phyloP scores from a whole-genome alignment of 225 moss, liverwort and hornwort genomes.

The Bryoerythrophyllum caledonicum region DNA sequence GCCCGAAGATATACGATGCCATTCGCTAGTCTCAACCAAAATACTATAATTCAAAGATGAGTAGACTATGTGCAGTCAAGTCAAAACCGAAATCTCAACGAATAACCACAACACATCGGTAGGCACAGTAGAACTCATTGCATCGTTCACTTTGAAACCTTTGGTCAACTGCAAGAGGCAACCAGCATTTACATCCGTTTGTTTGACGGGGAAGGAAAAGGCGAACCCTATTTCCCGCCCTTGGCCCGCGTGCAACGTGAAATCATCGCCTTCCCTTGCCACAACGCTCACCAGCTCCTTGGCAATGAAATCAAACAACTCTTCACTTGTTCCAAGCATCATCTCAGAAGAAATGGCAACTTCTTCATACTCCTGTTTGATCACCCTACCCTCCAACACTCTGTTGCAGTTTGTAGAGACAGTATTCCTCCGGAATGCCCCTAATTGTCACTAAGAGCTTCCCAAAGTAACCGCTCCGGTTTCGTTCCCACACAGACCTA shows the following conservation, averaged over 20 bases:
- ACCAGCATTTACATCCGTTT: conserved; percentile 64
- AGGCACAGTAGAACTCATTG: conserved; percentile 31
- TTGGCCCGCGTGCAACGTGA: conserved; percentile 39
- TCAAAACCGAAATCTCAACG: neutral
- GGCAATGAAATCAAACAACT: too few relatives aligned
- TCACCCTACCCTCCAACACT: too few relatives aligned
- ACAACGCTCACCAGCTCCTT: conserved; percentile 69
- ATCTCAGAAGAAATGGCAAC: too few relatives aligned
- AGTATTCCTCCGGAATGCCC: too few relatives aligned
- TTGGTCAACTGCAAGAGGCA: conserved; percentile 76
- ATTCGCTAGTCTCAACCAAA: too few relatives aligned
- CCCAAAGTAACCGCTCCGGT: too few relatives aligned
- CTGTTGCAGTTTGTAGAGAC: too few relatives aligned
- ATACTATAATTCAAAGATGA: neutral
- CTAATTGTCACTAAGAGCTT: too few relatives aligned
- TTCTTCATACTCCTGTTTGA: too few relatives aligned
- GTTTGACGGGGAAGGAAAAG: conserved; percentile 82
- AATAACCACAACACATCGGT: neutral
- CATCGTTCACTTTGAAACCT: conserved; percentile 73
- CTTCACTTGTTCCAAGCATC: too few relatives aligned
- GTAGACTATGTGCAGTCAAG: neutral
- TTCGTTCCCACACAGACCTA: too few relatives aligned
- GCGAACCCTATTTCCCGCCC: conserved; percentile 75
- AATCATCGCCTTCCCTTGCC: conserved; percentile 44
- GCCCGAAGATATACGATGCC: too few relatives aligned